Percentiles rank a stretch among this genome's conserved stretches.
Evolutionary conservation across 73 alveolate species (phyloP).

Genomic region (Blepharisma japonicum): DNA sequence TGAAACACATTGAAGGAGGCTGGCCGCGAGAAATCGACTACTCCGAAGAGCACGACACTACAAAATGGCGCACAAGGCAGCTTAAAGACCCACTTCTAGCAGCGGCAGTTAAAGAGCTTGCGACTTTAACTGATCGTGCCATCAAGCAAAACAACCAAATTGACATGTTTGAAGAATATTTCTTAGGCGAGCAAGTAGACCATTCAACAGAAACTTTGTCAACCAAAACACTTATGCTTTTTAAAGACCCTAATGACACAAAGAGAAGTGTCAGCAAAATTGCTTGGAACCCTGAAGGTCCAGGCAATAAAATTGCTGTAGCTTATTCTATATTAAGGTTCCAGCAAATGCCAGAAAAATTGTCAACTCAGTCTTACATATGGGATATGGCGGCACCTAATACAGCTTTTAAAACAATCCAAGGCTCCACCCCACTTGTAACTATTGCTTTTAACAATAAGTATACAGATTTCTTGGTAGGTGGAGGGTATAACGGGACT

Average conservation of each 20-base stretch:
- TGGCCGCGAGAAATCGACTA: constrained; percentile 92
- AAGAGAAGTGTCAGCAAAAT: constrained; percentile 91
- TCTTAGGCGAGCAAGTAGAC: constrained; percentile 87
- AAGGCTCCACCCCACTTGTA: constrained; percentile 80
- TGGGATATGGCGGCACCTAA: constrained; percentile 89
- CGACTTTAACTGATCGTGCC: constrained; percentile 74
- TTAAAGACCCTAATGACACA: constrained; percentile 68
- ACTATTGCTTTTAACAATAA: constrained; percentile 84
- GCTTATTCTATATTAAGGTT: constrained; percentile 80
- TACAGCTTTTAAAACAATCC: constrained; percentile 71
- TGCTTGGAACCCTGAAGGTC: constrained; percentile 96
- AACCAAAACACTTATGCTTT: constrained; percentile 93
- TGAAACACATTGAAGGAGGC: constrained; percentile 92
- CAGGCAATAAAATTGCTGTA: constrained; percentile 72
- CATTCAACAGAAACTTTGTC: constrained; percentile 87
- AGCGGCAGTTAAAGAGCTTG: constrained; percentile 78
- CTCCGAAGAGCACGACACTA: constrained; percentile 70
- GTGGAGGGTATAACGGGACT: constrained; percentile 92
- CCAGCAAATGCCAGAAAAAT: constrained; percentile 80
- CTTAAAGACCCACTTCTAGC: constrained; percentile 84
- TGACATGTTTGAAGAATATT: constrained; percentile 97
- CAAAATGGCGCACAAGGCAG: constrained; percentile 71
- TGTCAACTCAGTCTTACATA: constrained; percentile 65
- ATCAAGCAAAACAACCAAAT: constrained; percentile 92
- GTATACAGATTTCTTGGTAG: constrained; percentile 82